A percentile compares a stretch with the other conserved stretches of the same genome.
Evolutionary conservation across 1,284 basidiomycete species (phyloP).

Genomic region (Inonotus obliquus): DNA sequence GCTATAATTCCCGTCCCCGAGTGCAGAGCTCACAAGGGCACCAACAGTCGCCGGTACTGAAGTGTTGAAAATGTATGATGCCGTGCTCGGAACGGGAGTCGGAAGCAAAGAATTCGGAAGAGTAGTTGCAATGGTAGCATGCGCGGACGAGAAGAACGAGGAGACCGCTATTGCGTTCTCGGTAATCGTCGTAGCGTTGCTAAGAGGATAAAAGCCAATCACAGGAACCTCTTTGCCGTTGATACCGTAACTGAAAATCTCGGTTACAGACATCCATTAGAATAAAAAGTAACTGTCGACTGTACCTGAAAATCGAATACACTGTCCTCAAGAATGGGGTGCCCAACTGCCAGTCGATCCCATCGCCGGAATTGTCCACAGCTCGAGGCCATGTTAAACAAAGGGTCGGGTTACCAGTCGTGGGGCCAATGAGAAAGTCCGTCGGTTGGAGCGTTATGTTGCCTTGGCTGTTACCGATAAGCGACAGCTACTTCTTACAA

Average conservation of each 20-base stretch:
- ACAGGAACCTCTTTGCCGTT: conserved; percentile 65
- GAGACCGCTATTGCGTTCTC: conserved; percentile 41
- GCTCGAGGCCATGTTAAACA: conserved; percentile 84
- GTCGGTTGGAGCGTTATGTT: conserved; percentile 71
- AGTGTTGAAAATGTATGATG: conserved; percentile 68
- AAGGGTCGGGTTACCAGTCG: conserved; percentile 56
- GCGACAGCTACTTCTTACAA: neutral
- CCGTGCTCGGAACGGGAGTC: conserved; percentile 61
- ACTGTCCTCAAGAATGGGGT: conserved; percentile 75
- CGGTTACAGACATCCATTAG: conserved; percentile 1
- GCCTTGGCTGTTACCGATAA: conserved; percentile 34
- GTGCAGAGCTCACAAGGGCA: conserved; percentile 49
- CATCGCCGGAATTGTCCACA: conserved; percentile 60
- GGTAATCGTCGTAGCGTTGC: conserved; percentile 38
- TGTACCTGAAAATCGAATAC: conserved; percentile 77
- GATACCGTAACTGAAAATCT: conserved; percentile 58
- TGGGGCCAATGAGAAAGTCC: conserved; percentile 79
- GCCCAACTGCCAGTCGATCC: conserved; percentile 86
- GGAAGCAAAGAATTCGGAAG: conserved; percentile 74
- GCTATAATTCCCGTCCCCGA: conserved; percentile 65
- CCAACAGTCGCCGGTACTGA: conserved; percentile 52
- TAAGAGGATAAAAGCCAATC: conserved; percentile 65
- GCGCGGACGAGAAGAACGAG: conserved; percentile 55
- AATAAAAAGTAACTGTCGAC: neutral
- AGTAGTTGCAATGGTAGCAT: conserved; percentile 62